Conservation (phyloP, 2,329 filamentous ascomycete species). For the Calycina herbarum region DNA sequence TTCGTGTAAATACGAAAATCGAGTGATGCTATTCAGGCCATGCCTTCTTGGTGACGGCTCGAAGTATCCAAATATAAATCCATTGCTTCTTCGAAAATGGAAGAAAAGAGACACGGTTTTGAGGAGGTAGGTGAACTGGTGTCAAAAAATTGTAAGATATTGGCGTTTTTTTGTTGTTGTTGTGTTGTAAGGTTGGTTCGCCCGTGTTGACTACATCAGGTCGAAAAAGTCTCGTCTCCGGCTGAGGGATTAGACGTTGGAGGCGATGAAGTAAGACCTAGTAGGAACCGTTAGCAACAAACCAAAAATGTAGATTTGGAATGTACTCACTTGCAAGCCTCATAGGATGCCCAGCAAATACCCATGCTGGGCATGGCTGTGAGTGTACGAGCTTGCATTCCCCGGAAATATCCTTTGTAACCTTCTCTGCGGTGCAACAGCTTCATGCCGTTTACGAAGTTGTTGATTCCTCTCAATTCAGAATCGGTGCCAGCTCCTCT, state of each 20-base stretch:
- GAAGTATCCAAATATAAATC: slow-evolving; percentile 16
- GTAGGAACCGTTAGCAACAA: slow-evolving; percentile 14
- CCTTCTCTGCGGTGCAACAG: slow-evolving; percentile 70
- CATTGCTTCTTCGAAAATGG: slow-evolving; percentile 3
- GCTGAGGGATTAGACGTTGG: slow-evolving; percentile 39
- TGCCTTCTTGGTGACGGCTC: not conserved
- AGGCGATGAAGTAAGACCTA: slow-evolving; percentile 61
- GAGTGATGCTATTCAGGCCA: slow-evolving; percentile 5
- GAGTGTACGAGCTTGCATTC: slow-evolving; percentile 84
- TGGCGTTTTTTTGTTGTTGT: slow-evolving; percentile 2
- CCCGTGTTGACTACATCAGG: not conserved
- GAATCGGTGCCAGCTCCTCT: slow-evolving; percentile 78
- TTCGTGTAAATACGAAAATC: slow-evolving; percentile 5
- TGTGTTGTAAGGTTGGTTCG: not conserved
- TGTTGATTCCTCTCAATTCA: slow-evolving; percentile 53
- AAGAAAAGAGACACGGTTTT: slow-evolving; percentile 4
- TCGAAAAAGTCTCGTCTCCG: not conserved
- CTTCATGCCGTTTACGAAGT: slow-evolving; percentile 34
- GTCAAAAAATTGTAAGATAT: not conserved
- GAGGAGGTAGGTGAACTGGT: not conserved
- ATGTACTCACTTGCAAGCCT: slow-evolving; percentile 62
- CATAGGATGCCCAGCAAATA: slow-evolving; percentile 92
- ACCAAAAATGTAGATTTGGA: not conserved
- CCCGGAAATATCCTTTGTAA: slow-evolving; percentile 85
- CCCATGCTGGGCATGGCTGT: slow-evolving; percentile 98